phyloP scores from a whole-genome alignment of 2,329 filamentous ascomycete genomes.

The Ophiostoma montium region DNA sequence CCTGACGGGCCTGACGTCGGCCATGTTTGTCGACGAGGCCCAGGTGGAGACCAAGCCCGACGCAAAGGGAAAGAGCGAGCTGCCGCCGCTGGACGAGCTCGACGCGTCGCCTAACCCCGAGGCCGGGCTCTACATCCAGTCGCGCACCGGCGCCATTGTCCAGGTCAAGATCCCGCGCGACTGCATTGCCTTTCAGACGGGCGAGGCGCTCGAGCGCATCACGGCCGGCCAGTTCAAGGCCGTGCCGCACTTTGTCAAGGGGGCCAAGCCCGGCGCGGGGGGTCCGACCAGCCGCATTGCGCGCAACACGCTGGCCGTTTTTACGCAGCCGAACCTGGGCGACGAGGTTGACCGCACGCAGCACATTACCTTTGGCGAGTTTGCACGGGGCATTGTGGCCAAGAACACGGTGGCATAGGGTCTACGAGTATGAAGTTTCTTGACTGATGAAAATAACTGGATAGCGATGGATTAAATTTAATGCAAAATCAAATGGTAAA shows the following conservation, averaged over 20 bases:
- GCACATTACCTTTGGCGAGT: conserved; percentile 59
- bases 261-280: conserved; percentile 38
- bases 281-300: conserved; percentile 36
- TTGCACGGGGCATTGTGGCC: conserved; percentile 48
- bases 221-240: conserved; percentile 85
- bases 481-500: too few species aligned
- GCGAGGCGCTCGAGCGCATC: conserved; percentile 80
- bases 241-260: conserved; percentile 88
- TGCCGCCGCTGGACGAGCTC: conserved; percentile 53
- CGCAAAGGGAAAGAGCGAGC: conserved; percentile 18
- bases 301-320: conserved; percentile 84
- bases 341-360: conserved; percentile 59
- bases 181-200: conserved; percentile 91
- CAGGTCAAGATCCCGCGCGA: conserved; percentile 86
- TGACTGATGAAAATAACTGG: too few species aligned
- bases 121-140: conserved; percentile 88
- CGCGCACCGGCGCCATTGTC: conserved; percentile 65
- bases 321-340: conserved; percentile 87
- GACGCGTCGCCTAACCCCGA: conserved; percentile 63
- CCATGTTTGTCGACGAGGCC: conserved; percentile 86
- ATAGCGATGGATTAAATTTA: too few species aligned
- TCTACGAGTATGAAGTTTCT: neutral
- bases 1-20: conserved; percentile 81
- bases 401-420: conserved; percentile 37
- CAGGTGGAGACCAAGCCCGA: conserved; percentile 16